phyloP scores from a whole-genome alignment of 805 yeast species.

The Komagataella phaffii region DNA sequence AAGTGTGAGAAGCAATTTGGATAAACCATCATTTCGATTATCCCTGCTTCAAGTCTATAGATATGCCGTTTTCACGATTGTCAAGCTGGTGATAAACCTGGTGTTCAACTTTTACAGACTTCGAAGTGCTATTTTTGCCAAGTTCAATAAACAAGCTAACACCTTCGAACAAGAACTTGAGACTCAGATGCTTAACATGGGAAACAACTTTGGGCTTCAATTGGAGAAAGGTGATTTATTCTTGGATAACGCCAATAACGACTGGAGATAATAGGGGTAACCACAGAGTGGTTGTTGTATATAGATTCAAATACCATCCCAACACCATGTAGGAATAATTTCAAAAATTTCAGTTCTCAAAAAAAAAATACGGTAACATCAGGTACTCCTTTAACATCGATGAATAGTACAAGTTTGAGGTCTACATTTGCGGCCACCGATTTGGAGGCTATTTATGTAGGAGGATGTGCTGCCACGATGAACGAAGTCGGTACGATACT shows the following conservation, averaged over 20 bases:
- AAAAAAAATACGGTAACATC: neutral
- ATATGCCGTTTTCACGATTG: neutral
- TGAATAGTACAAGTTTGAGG: constrained; percentile 10
- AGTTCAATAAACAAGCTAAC: neutral
- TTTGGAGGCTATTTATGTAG: constrained; percentile 76
- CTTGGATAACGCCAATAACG: neutral
- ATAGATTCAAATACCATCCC: neutral
- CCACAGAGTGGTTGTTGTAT: neutral
- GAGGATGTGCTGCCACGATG: constrained; percentile 65
- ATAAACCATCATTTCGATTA: neutral
- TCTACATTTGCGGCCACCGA: constrained; percentile 30
- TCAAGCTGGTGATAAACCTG: neutral
- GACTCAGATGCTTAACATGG: constrained; percentile 2
- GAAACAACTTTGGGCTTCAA: constrained; percentile 2
- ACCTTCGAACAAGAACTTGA: constrained; percentile 2
- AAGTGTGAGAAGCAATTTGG: neutral
- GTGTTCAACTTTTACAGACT: constrained; percentile 1
- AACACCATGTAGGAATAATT: neutral
- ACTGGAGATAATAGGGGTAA: neutral
- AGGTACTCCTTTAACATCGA: neutral
- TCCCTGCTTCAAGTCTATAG: neutral
- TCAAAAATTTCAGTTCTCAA: neutral
- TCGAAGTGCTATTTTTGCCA: neutral
- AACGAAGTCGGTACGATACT: constrained; percentile 47
- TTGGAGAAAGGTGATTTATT: constrained; percentile 1